A percentile compares a stretch with the other conserved stretches of the same genome.
These are phyloP conservation scores for Neurospora cerealis DNA, from an alignment of 495 filamentous ascomycete species.

Conservation along the genomic window DNA sequence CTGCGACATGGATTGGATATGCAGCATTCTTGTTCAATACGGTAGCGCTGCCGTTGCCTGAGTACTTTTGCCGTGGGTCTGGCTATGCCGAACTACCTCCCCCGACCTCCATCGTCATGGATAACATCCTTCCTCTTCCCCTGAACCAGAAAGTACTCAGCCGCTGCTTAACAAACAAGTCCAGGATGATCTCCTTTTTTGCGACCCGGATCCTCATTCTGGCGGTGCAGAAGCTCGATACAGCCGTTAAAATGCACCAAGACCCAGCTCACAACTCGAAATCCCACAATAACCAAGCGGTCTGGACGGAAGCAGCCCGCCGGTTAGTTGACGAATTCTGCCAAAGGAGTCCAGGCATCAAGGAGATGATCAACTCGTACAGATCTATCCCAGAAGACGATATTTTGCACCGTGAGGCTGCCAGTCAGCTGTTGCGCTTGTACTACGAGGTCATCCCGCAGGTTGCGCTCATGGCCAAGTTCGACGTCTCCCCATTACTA, in stretches of 20 bases:
- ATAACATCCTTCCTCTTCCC: conserved; percentile 79
- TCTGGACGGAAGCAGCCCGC: conserved; percentile 57
- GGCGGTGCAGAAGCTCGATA: conserved; percentile 67
- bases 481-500: conserved; percentile 74
- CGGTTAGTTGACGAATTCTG: conserved; percentile 65
- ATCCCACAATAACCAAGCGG: conserved; percentile 19
- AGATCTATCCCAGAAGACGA: conserved; percentile 55
- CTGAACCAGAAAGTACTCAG: conserved; percentile 65
- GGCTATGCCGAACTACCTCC: conserved; percentile 58
- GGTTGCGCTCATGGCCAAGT: conserved; percentile 67
- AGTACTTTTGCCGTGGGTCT: conserved; percentile 47
- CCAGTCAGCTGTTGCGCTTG: conserved; percentile 59
- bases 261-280: conserved; percentile 25
- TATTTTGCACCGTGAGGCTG: conserved; percentile 65
- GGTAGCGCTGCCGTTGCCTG: conserved; percentile 62
- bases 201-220: conserved; percentile 65
- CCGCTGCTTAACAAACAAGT: conserved; percentile 66
- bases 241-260: conserved; percentile 44
- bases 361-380: conserved; percentile 62
- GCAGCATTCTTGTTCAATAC: conserved; percentile 74
- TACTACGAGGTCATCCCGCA: conserved; percentile 79
- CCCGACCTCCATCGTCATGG: conserved; percentile 62
- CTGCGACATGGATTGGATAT: conserved; percentile 89
- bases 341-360: conserved; percentile 66
- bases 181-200: conserved; percentile 70